Evolutionary conservation across 2,329 filamentous ascomycete species (phyloP), one percentile per base, ranked within the genome.

Genomic region (Penicillium oxalicum): DNA sequence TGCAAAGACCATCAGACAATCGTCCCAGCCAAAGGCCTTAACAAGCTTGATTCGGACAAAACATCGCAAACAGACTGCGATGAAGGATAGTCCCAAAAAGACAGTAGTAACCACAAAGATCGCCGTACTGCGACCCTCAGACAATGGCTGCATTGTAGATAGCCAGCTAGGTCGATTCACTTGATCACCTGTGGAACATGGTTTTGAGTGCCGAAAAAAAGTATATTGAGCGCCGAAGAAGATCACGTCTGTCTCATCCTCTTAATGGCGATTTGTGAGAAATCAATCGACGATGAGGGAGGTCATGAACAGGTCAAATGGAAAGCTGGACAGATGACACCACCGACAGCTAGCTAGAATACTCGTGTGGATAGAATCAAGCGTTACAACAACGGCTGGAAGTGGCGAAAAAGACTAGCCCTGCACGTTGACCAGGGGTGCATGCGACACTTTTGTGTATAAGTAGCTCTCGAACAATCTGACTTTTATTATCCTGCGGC

Each of bases 1-100:
- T 13, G 66, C 64, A 46, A 61, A 57, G 9, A 70, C 59, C 65
- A 70, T 69, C 18, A 69, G 45, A 8, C 52, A 52, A 59, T 70
- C 67, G 63, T 70, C 67, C 60, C 64, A 66, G 18, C 67, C 67
- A 54, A 70, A 70, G 27, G 62, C 63, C 47, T 60, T 64, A 40
- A 68, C 63, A 11, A 70, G 40, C 33, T 49, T 58, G 29, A 68
- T 33, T 11, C 67, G 62, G 34, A 68, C 66, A 52, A 69, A 70
- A 46, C 65, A 67, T 64, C 66, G 61, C 39, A 69, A 51, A 39
- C 61, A 60, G 8, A 69, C 65, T 2, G 64, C 49, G 42, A 66
- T 54, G 33, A 66, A 63, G 1, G 66, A 67, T 28, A 69, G 49
- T 3, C 58, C 54, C 32, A 66, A 51, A 37, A 68, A 68, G 5